These are phyloP conservation scores for Solanum clarkiae DNA, from an alignment of 257 asterid species.

Conservation along the genomic window DNA sequence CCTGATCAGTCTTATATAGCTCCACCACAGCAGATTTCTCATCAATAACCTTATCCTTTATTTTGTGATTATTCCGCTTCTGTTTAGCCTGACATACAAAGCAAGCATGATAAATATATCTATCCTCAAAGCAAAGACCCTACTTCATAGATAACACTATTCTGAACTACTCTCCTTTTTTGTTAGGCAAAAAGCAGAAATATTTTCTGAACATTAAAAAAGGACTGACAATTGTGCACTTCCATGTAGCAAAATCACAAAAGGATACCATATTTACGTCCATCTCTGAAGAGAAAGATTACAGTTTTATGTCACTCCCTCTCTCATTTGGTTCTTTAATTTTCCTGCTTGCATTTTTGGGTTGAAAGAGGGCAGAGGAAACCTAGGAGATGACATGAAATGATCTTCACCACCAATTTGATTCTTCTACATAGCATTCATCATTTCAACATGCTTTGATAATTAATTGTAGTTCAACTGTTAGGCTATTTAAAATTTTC, in stretches of 20 bases:
- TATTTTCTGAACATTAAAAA: not conserved
- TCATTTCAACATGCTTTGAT: not conserved
- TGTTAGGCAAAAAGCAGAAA: not conserved
- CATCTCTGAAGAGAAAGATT: not conserved
- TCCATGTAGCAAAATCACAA: not conserved
- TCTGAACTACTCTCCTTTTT: not conserved
- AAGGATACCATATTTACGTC: not conserved
- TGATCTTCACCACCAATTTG: not conserved
- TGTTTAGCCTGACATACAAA: slow-evolving; percentile 54
- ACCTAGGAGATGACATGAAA: not conserved
- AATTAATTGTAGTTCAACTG: not conserved
- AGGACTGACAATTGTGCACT: not conserved
- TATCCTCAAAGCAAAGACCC: not conserved
- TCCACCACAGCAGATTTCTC: slow-evolving; percentile 22
- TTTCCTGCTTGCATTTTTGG: not conserved
- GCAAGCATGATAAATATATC: not conserved
- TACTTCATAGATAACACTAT: not conserved
- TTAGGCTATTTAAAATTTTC: not conserved
- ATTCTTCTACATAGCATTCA: not conserved
- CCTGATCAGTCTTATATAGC: slow-evolving; percentile 35
- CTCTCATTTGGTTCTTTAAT: not conserved
- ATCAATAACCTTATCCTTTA: slow-evolving; percentile 59
- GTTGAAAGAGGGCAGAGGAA: not conserved
- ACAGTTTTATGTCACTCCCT: not conserved
- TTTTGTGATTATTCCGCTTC: slow-evolving; percentile 58